Conservation (phyloP, 2,329 filamentous ascomycete species). For the Xylaria hypoxylon region DNA sequence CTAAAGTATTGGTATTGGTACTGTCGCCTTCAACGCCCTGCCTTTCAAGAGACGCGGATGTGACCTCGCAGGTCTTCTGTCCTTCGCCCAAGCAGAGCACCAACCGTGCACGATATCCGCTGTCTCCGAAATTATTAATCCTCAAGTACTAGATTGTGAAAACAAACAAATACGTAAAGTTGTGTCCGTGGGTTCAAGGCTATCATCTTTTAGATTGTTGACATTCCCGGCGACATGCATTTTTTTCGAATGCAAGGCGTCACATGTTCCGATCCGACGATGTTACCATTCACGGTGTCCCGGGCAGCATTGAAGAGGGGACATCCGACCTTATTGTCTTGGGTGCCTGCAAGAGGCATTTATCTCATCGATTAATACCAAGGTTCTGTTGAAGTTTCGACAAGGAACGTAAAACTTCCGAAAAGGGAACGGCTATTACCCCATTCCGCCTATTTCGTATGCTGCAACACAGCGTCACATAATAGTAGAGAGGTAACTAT, state of each 20-base stretch:
- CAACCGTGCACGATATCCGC: neutral
- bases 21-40: neutral
- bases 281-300: conserved; percentile 9
- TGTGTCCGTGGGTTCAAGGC: neutral
- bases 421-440: conserved; percentile 27
- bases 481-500: no score
- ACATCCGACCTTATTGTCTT: neutral
- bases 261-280: neutral
- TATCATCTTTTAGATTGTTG: neutral
- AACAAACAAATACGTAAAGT: neutral
- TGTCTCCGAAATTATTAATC: neutral
- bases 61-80: no score
- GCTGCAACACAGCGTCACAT: conserved; percentile 40
- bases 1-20: neutral
- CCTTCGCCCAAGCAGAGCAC: neutral
- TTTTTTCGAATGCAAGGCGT: neutral
- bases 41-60: neutral
- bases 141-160: neutral
- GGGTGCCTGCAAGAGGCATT: neutral
- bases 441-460: conserved; percentile 21
- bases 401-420: conserved; percentile 25
- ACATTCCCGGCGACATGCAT: conserved; percentile 8
- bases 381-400: conserved; percentile 35
- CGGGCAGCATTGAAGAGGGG: neutral
- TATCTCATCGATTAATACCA: conserved; percentile 18